These are phyloP conservation scores for Ceratonia siliqua DNA, from an alignment of 306 rosid species.

Conservation along the genomic window DNA sequence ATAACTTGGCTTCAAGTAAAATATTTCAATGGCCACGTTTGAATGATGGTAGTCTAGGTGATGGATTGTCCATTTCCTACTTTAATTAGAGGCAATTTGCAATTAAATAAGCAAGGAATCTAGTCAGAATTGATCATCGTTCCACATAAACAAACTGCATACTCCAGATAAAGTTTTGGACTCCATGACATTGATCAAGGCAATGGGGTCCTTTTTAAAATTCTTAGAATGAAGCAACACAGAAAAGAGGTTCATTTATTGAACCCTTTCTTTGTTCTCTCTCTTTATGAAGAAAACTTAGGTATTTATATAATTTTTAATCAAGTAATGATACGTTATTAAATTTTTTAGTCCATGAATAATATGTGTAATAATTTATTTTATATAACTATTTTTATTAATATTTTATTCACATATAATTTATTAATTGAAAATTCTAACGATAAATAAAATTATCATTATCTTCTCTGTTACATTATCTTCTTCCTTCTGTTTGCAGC, in stretches of 20 bases:
- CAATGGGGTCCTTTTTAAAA: too few relatives aligned
- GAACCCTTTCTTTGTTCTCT: neutral
- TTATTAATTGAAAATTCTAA: too few relatives aligned
- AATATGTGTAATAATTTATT: too few relatives aligned
- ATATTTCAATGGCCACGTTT: conserved; percentile 26
- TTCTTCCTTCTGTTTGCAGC: neutral
- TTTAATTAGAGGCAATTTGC: neutral
- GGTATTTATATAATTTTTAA: too few relatives aligned
- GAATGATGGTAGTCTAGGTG: neutral
- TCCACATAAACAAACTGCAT: neutral
- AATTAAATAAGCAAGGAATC: neutral
- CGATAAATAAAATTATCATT: too few relatives aligned
- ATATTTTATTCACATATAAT: too few relatives aligned
- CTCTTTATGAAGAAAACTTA: too few relatives aligned
- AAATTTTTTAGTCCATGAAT: too few relatives aligned
- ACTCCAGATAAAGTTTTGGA: neutral
- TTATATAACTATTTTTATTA: too few relatives aligned
- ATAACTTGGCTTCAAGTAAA: conserved; percentile 5
- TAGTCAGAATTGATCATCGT: conserved; percentile 10
- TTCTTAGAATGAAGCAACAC: neutral
- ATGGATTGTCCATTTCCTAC: neutral
- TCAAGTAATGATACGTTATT: too few relatives aligned
- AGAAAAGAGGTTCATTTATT: neutral
- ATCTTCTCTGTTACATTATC: neutral
- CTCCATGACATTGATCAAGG: too few relatives aligned